Conservation (phyloP, 2,329 filamentous ascomycete genomes). For the Neoarthrinium moseri region DNA sequence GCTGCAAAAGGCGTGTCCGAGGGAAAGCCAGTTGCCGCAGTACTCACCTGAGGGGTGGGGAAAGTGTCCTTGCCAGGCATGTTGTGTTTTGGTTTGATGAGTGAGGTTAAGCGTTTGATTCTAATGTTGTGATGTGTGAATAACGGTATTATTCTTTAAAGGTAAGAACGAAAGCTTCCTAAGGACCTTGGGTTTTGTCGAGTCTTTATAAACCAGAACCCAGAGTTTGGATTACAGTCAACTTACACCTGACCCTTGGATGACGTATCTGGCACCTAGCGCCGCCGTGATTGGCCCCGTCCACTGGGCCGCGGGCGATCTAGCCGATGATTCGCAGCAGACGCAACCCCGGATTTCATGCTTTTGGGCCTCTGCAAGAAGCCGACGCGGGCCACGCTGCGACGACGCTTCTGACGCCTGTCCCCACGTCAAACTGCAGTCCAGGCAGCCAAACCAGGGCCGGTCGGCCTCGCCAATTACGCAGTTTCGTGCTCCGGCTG, state of each 20-base stretch:
- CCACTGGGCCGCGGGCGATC: conserved; percentile 11
- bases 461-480: neutral
- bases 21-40: neutral
- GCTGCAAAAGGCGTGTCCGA: too few relatives aligned
- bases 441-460: conserved; percentile 1
- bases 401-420: neutral
- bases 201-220: too few relatives aligned
- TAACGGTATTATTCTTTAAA: too few relatives aligned
- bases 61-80: conserved; percentile 9
- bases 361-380: neutral
- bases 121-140: too few relatives aligned
- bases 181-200: too few relatives aligned
- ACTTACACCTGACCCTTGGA: conserved; percentile 19
- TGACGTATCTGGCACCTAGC: conserved; percentile 25
- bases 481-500: neutral
- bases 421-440: neutral
- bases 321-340: conserved; percentile 11
- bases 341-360: conserved; percentile 10
- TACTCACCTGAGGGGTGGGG: conserved; percentile 17
- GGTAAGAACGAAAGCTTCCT: too few relatives aligned
- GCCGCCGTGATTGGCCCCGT: conserved; percentile 29
- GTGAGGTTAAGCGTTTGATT: too few relatives aligned
- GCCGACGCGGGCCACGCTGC: neutral
- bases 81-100: conserved; percentile 1
- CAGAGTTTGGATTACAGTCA: conserved; percentile 14